Conservation (phyloP, 441 rosid genomes). For the Erysimum cheiri region DNA sequence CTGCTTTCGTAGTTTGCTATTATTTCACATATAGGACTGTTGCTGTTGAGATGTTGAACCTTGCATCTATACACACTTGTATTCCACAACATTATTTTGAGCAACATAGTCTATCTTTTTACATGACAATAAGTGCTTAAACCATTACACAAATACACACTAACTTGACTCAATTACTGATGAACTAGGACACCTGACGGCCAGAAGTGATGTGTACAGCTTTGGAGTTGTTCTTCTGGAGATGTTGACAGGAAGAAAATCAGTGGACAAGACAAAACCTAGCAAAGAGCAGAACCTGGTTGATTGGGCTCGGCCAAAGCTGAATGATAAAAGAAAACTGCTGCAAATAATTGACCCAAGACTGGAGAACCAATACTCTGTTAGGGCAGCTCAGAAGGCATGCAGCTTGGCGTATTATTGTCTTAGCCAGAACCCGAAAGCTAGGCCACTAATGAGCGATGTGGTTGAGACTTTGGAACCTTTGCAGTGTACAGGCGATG, state of each 20-base stretch:
- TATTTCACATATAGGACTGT: slow-evolving; percentile 6
- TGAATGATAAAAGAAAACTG: slow-evolving; percentile 87
- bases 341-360: slow-evolving; percentile 93
- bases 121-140: slow-evolving; percentile 19
- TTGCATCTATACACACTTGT: slow-evolving; percentile 11
- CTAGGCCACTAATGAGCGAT: slow-evolving; percentile 95
- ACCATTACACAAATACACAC: slow-evolving; percentile 26
- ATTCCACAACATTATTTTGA: background rate
- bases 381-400: slow-evolving; percentile 92
- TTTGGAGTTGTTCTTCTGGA: slow-evolving; percentile 97
- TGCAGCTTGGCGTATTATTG: slow-evolving; percentile 96
- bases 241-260: slow-evolving; percentile 92
- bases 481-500: slow-evolving; percentile 63
- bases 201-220: slow-evolving; percentile 95
- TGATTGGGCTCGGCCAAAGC: slow-evolving; percentile 98
- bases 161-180: slow-evolving; percentile 34
- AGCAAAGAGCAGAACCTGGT: slow-evolving; percentile 98
- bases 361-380: slow-evolving; percentile 87
- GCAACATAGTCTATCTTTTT: slow-evolving; percentile 8
- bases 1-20: slow-evolving; percentile 21
- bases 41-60: slow-evolving; percentile 16
- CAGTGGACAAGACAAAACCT: slow-evolving; percentile 97
- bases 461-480: slow-evolving; percentile 96
- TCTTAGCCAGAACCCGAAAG: slow-evolving; percentile 96
- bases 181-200: slow-evolving; percentile 90